A percentile compares a stretch with the other conserved stretches of the same genome.
These are phyloP conservation scores for Apiotrichum gracile DNA, from an alignment of 1,284 basidiomycete species.

Conservation along the genomic window DNA sequence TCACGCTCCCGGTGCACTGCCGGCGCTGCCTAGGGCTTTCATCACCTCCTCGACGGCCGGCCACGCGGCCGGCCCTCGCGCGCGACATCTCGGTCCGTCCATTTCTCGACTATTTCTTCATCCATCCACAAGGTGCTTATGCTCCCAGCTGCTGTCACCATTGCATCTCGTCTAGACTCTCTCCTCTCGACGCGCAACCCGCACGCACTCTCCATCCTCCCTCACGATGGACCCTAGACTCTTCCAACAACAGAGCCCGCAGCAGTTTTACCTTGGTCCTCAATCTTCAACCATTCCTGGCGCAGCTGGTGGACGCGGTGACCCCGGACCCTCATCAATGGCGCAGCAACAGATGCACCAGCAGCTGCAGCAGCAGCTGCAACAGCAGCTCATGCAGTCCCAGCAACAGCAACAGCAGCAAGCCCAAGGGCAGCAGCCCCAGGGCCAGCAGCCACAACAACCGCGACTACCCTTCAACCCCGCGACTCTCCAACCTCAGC, in stretches of 20 bases:
- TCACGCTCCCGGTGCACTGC: conserved; percentile 9
- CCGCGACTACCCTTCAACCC: conserved; percentile 14
- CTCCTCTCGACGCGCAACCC: too few species aligned
- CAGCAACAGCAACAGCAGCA: conserved; percentile 11
- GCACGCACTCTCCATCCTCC: too few species aligned
- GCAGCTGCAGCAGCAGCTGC: conserved; percentile 5
- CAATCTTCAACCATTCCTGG: conserved; percentile 20
- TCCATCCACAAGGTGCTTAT: neutral
- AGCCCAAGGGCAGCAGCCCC: conserved; percentile 8
- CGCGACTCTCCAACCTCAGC: conserved; percentile 22
- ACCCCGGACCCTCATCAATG: conserved; percentile 30
- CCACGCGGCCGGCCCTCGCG: conserved; percentile 18
- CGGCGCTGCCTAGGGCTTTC: conserved; percentile 12
- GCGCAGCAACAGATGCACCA: conserved; percentile 9
- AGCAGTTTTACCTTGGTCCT: conserved; percentile 11
- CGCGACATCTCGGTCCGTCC: conserved; percentile 8
- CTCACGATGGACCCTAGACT: conserved; percentile 17
- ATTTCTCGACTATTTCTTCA: neutral
- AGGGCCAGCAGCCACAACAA: conserved; percentile 6
- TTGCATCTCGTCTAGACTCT: too few species aligned
- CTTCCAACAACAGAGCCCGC: conserved; percentile 21
- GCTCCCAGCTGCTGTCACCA: neutral
- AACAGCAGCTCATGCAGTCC: conserved; percentile 9
- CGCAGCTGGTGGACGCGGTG: conserved; percentile 19
- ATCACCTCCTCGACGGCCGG: conserved; percentile 13